Percentiles rank a stretch among this genome's conserved stretches.
These are phyloP conservation scores for Trichaptum fuscoviolaceum DNA, from an alignment of 768 basidiomycete genomes.

Conservation along the genomic window DNA sequence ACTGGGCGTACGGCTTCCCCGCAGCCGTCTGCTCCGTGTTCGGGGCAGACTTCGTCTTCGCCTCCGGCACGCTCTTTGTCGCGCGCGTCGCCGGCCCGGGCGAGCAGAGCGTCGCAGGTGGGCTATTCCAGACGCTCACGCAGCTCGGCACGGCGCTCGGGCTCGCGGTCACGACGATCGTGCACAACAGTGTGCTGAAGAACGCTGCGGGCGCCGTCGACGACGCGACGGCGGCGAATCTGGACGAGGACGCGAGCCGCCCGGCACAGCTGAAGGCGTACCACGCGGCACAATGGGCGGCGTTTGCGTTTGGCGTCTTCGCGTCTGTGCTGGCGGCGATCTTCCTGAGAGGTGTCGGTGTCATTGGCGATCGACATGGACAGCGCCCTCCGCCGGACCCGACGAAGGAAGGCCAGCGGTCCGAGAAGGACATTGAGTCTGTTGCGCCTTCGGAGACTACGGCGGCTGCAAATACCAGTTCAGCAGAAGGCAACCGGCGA, in stretches of 20 bases:
- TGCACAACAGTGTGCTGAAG: conserved; percentile 51
- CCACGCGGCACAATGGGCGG: conserved; percentile 58
- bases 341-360: conserved; percentile 36
- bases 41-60: conserved; percentile 75
- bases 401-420: neutral
- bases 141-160: conserved; percentile 72
- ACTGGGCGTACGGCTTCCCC: conserved; percentile 77
- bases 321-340: conserved; percentile 28
- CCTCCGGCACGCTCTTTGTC: conserved; percentile 69
- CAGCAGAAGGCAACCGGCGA: neutral
- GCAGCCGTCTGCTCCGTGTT: conserved; percentile 59
- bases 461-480: neutral
- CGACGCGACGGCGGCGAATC: conserved; percentile 20
- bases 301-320: conserved; percentile 45
- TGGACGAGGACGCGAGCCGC: conserved; percentile 20
- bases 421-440: neutral
- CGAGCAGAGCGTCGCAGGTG: conserved; percentile 75
- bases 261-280: conserved; percentile 48
- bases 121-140: conserved; percentile 73
- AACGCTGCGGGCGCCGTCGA: conserved; percentile 27
- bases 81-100: conserved; percentile 59
- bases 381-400: neutral
- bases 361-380: conserved; percentile 29
- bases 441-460: neutral
- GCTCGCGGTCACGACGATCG: conserved; percentile 66